Percentiles rank a stretch among this genome's conserved stretches.
Conservation (phyloP, 192 early-diverging fungal species). For the Kappamyces sp. region DNA sequence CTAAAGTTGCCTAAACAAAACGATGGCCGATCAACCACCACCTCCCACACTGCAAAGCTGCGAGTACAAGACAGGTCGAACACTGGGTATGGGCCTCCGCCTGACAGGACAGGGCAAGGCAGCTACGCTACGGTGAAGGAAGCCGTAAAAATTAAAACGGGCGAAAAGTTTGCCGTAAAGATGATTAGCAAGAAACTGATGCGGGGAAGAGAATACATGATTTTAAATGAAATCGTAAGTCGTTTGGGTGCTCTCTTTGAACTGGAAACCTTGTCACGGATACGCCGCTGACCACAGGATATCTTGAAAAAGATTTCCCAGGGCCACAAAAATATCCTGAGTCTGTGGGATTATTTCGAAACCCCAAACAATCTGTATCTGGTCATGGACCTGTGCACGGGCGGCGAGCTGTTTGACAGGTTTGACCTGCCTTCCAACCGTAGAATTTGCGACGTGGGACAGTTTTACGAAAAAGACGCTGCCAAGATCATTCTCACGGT, state of each 20-base stretch:
- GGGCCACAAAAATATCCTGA: slow-evolving; percentile 58
- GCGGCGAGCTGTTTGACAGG: slow-evolving; percentile 87
- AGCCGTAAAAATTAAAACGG: slow-evolving; percentile 58
- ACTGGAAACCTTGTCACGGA: no score
- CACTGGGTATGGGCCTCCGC: slow-evolving; percentile 11
- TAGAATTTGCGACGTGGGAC: slow-evolving; percentile 62
- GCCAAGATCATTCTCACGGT: slow-evolving; percentile 72
- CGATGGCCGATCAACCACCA: no score
- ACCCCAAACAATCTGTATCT: slow-evolving; percentile 45
- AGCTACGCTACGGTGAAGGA: slow-evolving; percentile 38
- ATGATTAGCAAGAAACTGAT: slow-evolving; percentile 65
- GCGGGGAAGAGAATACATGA: slow-evolving; percentile 55
- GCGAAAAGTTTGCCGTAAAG: slow-evolving; percentile 69
- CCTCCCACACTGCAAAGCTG: background rate
- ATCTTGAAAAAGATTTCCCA: slow-evolving; percentile 54
- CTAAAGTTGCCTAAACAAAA: no score
- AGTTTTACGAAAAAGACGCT: slow-evolving; percentile 72
- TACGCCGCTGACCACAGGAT: background rate
- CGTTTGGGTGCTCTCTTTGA: no score
- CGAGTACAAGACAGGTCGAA: slow-evolving; percentile 27
- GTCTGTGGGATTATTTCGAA: slow-evolving; percentile 45
- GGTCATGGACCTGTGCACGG: slow-evolving; percentile 53
- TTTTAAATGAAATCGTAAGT: slow-evolving; percentile 58
- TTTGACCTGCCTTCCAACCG: no score
- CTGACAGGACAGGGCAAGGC: slow-evolving; percentile 24